phyloP scores from a whole-genome alignment of 495 filamentous ascomycete species.

The Neurospora tetrasperma region DNA sequence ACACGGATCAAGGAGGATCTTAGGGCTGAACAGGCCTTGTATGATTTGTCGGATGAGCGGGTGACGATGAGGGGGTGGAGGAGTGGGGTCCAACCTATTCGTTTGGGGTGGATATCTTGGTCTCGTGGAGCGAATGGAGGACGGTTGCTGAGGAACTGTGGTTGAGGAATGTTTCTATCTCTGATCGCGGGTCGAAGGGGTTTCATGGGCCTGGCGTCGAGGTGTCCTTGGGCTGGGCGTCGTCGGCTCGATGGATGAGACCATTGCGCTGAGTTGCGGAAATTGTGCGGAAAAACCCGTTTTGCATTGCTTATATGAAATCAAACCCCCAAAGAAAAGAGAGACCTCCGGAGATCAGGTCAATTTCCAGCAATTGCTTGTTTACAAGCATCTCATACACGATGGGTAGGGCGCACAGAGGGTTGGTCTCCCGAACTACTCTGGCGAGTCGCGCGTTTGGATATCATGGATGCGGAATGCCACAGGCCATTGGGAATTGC shows the following conservation, averaged over 20 bases:
- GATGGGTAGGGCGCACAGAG: too few species aligned
- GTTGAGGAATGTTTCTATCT: background rate
- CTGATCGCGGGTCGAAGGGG: background rate
- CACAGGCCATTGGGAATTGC: too few species aligned
- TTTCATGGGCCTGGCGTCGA: background rate
- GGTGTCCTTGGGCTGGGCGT: background rate
- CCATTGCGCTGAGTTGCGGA: background rate
- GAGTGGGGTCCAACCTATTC: background rate
- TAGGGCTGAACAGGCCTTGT: background rate
- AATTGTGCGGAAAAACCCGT: background rate
- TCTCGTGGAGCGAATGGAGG: background rate
- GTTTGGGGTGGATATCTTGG: background rate
- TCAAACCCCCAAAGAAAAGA: too few species aligned
- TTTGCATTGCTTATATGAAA: too few species aligned
- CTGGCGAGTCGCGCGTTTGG: too few species aligned
- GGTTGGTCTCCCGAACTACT: too few species aligned
- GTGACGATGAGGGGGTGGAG: background rate
- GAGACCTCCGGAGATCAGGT: too few species aligned
- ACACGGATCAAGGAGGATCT: background rate
- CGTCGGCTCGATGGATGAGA: background rate
- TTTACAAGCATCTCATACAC: too few species aligned
- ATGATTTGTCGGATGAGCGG: background rate
- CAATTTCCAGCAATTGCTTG: too few species aligned
- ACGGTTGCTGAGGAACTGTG: background rate
- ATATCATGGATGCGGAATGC: too few species aligned